Conservation (phyloP, 345 rosid species). For the Cardamine occulta region DNA sequence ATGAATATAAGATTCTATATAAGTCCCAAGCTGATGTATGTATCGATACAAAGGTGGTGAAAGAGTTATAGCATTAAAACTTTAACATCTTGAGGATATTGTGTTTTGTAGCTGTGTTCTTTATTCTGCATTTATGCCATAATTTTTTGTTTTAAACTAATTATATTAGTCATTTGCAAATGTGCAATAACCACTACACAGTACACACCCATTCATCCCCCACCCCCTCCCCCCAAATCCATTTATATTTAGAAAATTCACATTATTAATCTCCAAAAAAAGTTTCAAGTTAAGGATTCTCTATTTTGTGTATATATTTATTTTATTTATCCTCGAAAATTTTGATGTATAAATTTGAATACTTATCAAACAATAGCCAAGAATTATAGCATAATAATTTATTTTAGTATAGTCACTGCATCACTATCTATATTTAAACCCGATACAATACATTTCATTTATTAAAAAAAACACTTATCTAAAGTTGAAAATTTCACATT, state of each 20-base stretch:
- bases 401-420: neutral
- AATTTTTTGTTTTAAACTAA: neutral
- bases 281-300: neutral
- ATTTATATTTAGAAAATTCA: no score
- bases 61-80: neutral
- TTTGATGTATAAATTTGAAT: neutral
- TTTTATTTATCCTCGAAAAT: neutral
- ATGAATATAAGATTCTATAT: neutral
- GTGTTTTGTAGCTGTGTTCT: neutral
- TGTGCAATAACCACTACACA: neutral
- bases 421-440: neutral
- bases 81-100: neutral
- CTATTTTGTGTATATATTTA: neutral
- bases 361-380: neutral
- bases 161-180: neutral
- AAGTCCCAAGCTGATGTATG: neutral
- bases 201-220: neutral
- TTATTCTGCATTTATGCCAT: neutral
- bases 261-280: neutral
- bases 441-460: neutral
- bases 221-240: no score
- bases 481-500: neutral
- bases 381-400: neutral
- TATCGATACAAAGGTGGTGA: neutral
- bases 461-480: neutral